Base-by-base conservation (phyloP, 1,284 basidiomycete species). In the Malassezia psittaci region DNA sequence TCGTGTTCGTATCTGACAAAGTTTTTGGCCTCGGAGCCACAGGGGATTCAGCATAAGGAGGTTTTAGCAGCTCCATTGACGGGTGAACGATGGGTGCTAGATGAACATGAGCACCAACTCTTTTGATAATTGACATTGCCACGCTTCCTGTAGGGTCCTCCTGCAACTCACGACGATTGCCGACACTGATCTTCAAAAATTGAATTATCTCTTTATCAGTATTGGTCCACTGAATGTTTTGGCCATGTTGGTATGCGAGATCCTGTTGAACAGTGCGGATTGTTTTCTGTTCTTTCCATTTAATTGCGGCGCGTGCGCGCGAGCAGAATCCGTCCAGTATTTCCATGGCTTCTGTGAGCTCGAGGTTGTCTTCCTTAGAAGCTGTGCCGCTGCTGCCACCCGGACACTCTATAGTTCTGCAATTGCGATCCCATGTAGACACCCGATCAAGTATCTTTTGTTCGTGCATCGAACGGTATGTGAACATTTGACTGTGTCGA, bases 391-490 rank as follows among this genome's bases (percentile, higher is more conserved):
- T 11, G 10, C 34, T 11, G 24, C 45, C 45, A 33, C 45, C 33
- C 5, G 34, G 34, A 12, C 45, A 33, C 5, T n/a, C 16, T 16
- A 36, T 24, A 10, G 45, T 29, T 36, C 34, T 47, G 13, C 45
- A 36, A 16, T 33, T 6, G 18, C 77, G 75, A 13, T 81, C 76
- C 82, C 87, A 83, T 1, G 77, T 65, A 13, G 74, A 74, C 3
- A 90, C 82, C 0, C 65, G 70, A n/a, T 79, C 52, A 24, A 90
- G 72, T 38, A 80, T 80, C 16, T 80, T 66, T 1, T 87, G 77
- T 38, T 88, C 82, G 0, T 77, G 76, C 32, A 77, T 74, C 1
- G 87, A 85, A 2, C 90, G 83, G 37, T 91, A 81, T 36, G 79
- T 71, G 76, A 91, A 90, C 0, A 68, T 77, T 48, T 84, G 82